Conservation (phyloP, 148 eudicot species). For the Tetragonia tetragonoides region DNA sequence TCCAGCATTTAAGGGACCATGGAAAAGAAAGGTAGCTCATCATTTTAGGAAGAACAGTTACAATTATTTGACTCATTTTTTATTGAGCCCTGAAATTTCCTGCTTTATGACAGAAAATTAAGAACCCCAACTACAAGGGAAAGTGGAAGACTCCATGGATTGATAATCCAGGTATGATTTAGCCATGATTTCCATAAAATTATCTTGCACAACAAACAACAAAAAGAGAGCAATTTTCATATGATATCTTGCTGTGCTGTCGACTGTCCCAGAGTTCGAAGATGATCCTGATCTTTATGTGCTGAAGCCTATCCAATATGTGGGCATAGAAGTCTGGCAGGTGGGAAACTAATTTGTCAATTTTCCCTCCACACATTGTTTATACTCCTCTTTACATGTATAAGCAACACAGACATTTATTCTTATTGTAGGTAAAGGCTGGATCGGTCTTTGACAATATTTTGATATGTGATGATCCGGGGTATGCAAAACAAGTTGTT, state of each 20-base stretch:
- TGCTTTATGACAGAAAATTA: conserved; percentile 57
- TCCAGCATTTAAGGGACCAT: conserved; percentile 51
- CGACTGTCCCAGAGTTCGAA: conserved; percentile 49
- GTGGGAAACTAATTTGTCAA: conserved; percentile 31
- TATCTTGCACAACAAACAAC: neutral
- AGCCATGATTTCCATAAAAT: neutral
- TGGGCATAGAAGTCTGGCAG: conserved; percentile 99
- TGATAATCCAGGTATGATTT: conserved; percentile 82
- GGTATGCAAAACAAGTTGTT: conserved; percentile 78
- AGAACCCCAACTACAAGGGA: conserved; percentile 93
- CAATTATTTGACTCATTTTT: conserved; percentile 8
- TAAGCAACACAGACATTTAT: neutral
- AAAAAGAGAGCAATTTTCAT: neutral
- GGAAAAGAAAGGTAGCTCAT: conserved; percentile 41
- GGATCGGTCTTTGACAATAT: conserved; percentile 91
- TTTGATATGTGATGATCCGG: conserved; percentile 86
- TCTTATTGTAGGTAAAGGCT: conserved; percentile 71
- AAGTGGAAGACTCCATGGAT: conserved; percentile 98
- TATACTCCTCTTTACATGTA: neutral
- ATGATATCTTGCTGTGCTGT: conserved; percentile 11
- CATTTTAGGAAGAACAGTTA: neutral
- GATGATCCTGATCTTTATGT: conserved; percentile 99
- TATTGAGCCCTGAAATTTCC: neutral
- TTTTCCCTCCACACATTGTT: neutral
- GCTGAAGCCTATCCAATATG: conserved; percentile 81